Conservation (phyloP, 768 basidiomycete genomes). For the Tephrocybe sp. region DNA sequence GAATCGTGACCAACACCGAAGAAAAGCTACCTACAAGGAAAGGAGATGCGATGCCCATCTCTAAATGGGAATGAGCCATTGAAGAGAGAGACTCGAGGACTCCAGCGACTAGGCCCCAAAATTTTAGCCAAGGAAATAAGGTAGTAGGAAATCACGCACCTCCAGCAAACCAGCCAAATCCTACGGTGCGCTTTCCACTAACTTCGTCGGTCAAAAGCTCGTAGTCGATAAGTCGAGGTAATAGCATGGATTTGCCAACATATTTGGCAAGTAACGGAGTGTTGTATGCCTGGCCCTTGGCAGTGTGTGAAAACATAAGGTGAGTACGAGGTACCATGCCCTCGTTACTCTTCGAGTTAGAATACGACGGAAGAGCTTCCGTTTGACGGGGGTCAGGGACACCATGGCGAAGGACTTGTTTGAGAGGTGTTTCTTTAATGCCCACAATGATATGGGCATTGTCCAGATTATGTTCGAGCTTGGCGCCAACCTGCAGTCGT, state of each 20-base stretch:
- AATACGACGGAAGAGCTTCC: no score
- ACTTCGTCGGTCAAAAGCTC: constrained; percentile 65
- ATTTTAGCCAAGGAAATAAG: no score
- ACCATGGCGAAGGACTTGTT: constrained; percentile 37
- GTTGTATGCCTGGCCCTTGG: constrained; percentile 86
- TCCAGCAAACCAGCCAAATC: constrained; percentile 92
- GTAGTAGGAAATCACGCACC: constrained; percentile 50
- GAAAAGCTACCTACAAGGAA: constrained; percentile 59
- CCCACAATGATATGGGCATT: constrained; percentile 77
- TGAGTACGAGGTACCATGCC: constrained; percentile 52
- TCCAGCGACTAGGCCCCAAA: constrained; percentile 82
- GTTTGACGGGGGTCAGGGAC: constrained; percentile 6
- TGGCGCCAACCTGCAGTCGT: constrained; percentile 69
- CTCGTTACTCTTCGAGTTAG: no score
- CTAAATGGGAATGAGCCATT: constrained; percentile 75
- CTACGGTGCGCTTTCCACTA: constrained; percentile 73
- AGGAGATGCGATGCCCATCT: constrained; percentile 76
- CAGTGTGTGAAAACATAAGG: constrained; percentile 91
- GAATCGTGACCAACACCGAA: background rate
- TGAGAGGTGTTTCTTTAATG: constrained; percentile 83
- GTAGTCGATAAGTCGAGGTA: constrained; percentile 73
- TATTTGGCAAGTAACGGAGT: constrained; percentile 72
- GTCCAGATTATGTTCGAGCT: constrained; percentile 49
- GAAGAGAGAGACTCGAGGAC: constrained; percentile 78
- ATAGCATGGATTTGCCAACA: constrained; percentile 24